Percentiles rank a stretch among this genome's conserved stretches.
Evolutionary conservation across 352 stramenopile species (phyloP).

Genomic region (Plasmopara halstedii): DNA sequence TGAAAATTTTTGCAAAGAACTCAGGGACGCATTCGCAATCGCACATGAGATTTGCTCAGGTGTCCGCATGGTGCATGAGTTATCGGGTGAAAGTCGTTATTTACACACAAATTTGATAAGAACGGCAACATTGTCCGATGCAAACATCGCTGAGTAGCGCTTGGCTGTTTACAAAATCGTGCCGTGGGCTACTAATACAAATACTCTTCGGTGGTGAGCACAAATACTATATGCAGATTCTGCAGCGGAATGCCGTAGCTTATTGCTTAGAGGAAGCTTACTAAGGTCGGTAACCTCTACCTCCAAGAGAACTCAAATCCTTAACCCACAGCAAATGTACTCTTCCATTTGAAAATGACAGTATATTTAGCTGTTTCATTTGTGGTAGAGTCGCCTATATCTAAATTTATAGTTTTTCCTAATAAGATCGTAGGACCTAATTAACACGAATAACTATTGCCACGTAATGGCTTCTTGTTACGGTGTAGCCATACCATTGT

Average conservation of each 20-base stretch:
- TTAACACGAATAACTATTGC: no score
- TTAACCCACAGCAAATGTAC: no score
- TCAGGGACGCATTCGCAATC: conserved; percentile 12
- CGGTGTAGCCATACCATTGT: no score
- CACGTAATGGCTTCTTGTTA: no score
- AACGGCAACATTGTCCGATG: conserved; percentile 11
- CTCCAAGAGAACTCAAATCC: no score
- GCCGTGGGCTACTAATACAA: conserved; percentile 20
- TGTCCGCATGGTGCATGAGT: neutral
- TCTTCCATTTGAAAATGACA: no score
- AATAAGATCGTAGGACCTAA: no score
- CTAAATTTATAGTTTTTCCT: no score
- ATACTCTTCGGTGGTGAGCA: conserved; percentile 21
- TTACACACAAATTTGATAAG: conserved; percentile 14
- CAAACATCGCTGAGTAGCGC: conserved; percentile 22
- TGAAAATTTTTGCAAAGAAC: neutral
- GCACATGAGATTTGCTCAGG: neutral
- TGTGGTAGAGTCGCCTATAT: no score
- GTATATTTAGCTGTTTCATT: no score
- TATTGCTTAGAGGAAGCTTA: no score
- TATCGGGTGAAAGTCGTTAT: conserved; percentile 10
- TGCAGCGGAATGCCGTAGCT: conserved; percentile 4
- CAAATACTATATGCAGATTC: conserved; percentile 17
- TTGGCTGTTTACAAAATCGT: conserved; percentile 18
- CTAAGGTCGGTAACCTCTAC: no score